phyloP scores from a whole-genome alignment of 495 filamentous ascomycete species.

The Rhizodiscina lignyota region DNA sequence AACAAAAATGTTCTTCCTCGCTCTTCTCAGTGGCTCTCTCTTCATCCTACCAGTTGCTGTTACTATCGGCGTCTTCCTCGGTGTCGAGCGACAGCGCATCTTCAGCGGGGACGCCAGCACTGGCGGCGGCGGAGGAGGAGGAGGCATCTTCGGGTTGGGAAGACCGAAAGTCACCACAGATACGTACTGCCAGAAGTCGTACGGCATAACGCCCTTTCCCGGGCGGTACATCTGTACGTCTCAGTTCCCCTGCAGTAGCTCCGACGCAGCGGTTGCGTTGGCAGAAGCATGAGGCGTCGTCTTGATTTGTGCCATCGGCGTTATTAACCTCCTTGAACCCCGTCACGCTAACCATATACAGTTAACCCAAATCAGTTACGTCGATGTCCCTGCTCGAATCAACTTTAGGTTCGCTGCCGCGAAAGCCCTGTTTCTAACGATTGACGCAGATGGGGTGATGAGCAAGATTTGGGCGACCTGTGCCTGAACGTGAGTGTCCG shows the following conservation, averaged over 20 bases:
- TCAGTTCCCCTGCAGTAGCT: too few species aligned
- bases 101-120: conserved; percentile 16
- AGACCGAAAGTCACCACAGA: neutral
- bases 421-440: too few species aligned
- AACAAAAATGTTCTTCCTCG: conserved; percentile 9
- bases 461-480: neutral
- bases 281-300: too few species aligned
- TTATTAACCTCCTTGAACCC: too few species aligned
- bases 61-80: conserved; percentile 22
- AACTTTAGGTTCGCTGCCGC: too few species aligned
- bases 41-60: conserved; percentile 25
- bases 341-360: too few species aligned
- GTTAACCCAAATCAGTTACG: conserved; percentile 4
- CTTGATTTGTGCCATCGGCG: too few species aligned
- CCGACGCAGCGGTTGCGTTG: too few species aligned
- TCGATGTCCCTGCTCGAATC: too few species aligned
- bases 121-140: conserved; percentile 14
- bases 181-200: conserved; percentile 3
- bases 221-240: conserved; percentile 3
- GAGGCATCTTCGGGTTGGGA: neutral
- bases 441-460: too few species aligned
- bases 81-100: conserved; percentile 20
- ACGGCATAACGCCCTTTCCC: conserved; percentile 3
- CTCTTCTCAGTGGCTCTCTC: conserved; percentile 23
- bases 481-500: conserved; percentile 3